Evolutionary conservation across 1,139 yeast genomes (phyloP).

Genomic region (Arxiozyma heterogenica): DNA sequence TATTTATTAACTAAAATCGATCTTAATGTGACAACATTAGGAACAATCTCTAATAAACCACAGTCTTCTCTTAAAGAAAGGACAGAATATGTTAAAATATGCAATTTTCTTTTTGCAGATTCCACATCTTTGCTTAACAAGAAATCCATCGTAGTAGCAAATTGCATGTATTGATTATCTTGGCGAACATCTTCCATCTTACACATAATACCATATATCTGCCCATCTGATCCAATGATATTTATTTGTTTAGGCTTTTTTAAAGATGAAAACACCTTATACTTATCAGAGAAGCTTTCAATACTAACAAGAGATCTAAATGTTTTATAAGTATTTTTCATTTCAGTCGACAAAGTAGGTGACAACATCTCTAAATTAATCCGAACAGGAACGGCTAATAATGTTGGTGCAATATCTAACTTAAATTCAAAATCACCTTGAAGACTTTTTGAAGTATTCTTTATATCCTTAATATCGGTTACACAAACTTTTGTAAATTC

Average conservation of each 20-base stretch:
- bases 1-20: slow-evolving; percentile 47
- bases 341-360: slow-evolving; percentile 43
- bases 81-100: slow-evolving; percentile 78
- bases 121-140: slow-evolving; percentile 58
- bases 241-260: slow-evolving; percentile 80
- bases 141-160: slow-evolving; percentile 79
- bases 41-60: slow-evolving; percentile 93
- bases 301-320: slow-evolving; percentile 52
- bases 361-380: slow-evolving; percentile 59
- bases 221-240: slow-evolving; percentile 71
- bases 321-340: slow-evolving; percentile 38
- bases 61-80: slow-evolving; percentile 77
- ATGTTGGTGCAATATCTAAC: slow-evolving; percentile 44
- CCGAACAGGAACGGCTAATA: slow-evolving; percentile 74
- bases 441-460: slow-evolving; percentile 30
- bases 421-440: slow-evolving; percentile 44
- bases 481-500: slow-evolving; percentile 26
- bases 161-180: slow-evolving; percentile 90
- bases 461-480: slow-evolving; percentile 26
- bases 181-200: slow-evolving; percentile 91
- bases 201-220: slow-evolving; percentile 61
- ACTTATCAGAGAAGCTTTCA: slow-evolving; percentile 39
- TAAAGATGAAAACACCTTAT: slow-evolving; percentile 62
- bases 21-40: slow-evolving; percentile 72
- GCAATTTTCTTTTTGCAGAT: slow-evolving; percentile 61